Conservation (phyloP, 768 basidiomycete genomes). For the Termitomyces sp. region DNA sequence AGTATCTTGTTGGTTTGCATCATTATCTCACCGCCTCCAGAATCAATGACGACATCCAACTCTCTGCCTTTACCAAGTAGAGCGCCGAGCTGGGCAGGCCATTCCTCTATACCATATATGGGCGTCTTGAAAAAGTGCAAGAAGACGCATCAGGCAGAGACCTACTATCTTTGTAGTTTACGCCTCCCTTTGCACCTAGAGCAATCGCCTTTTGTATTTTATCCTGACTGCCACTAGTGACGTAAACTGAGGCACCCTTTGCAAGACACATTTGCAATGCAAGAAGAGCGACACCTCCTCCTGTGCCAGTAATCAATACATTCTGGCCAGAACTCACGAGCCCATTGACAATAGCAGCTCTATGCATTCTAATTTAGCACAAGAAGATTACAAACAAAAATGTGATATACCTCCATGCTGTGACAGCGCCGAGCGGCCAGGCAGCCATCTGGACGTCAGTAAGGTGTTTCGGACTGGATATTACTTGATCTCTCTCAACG, state of each 20-base stretch:
- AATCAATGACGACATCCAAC: constrained; percentile 64
- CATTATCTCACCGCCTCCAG: constrained; percentile 64
- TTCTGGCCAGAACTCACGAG: constrained; percentile 58
- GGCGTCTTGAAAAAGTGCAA: neutral
- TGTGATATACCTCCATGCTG: constrained; percentile 70
- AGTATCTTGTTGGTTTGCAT: constrained; percentile 41
- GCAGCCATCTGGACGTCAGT: constrained; percentile 65
- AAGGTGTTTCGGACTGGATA: constrained; percentile 61
- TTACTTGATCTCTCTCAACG: constrained; percentile 64
- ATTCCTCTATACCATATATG: constrained; percentile 33
- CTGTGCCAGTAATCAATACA: constrained; percentile 76
- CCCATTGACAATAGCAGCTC: constrained; percentile 64
- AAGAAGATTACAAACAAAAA: neutral
- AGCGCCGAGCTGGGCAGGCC: constrained; percentile 42
- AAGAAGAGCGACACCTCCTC: constrained; percentile 78
- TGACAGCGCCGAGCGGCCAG: constrained; percentile 73
- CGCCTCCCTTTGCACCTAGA: constrained; percentile 75
- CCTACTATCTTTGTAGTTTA: constrained; percentile 64
- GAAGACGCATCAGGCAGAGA: neutral
- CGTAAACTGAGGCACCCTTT: constrained; percentile 74
- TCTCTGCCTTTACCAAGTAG: constrained; percentile 31
- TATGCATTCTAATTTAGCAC: constrained; percentile 18
- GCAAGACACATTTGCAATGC: constrained; percentile 74
- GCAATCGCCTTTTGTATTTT: constrained; percentile 64
- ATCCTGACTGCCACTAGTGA: constrained; percentile 63